Evolutionary conservation across 1,284 basidiomycete species (phyloP), one percentile per base, ranked within the genome.

Genomic region (Melampsora americana): DNA sequence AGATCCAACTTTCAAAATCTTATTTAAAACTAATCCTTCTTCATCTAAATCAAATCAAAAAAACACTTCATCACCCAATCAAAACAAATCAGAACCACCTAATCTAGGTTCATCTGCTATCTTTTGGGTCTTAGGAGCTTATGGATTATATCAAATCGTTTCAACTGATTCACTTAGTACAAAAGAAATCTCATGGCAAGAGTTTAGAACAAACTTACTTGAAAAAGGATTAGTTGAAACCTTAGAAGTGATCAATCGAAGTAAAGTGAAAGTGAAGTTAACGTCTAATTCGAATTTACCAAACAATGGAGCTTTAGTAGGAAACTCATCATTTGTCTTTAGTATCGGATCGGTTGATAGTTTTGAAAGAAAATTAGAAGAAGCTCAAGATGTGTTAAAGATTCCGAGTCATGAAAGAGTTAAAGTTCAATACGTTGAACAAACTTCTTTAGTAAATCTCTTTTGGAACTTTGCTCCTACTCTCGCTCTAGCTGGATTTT

Each of bases 181-280:
- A 5, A 89, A 90, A 78, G 95, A 98, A 84, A 96, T 98, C 79
- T 97, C 95, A 79, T 98, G 95, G 94, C 95, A 97, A 84, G 95
- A 97, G 83, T 98, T 98, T 86, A 89, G 94, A 77, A 95, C 92
- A 68, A 91, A 91, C 26, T 92, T 97, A 85, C 89, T 98, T 68
- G 92, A 96, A 83, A 95, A 95, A 83, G 95, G 94, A 56, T 88
- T 98, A 70, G 96, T 99, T 35, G 94, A 97, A 80, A 94, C 90
- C 81, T 89, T 99, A 76, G 88, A 89, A 69, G 96, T 99, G 77
- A 88, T 98, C 81, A 99, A 99, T 84, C 89, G 93, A 50, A 88
- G 89, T 78, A 91, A 89, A 82, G 95, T 98, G 74, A 90, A 92
- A 70, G 89, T 96, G 79, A 90, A 90, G 82, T 86, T 94, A 42